These are phyloP conservation scores for Euptelea pleiosperma DNA, from an alignment of 164 flowering plant species.

Conservation along the genomic window DNA sequence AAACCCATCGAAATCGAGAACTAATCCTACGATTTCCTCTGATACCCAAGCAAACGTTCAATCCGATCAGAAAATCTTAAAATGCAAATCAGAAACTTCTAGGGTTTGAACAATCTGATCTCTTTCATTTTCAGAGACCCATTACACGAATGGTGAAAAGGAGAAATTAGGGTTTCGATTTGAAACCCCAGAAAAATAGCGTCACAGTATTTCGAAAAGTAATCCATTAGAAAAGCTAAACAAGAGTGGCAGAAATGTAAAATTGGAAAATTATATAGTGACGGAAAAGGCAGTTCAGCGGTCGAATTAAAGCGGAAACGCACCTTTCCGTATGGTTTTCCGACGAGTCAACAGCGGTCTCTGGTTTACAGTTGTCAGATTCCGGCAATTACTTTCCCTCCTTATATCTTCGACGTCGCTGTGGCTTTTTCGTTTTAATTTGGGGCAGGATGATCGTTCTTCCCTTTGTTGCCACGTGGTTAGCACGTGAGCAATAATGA, in stretches of 20 bases:
- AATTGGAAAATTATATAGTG: not conserved
- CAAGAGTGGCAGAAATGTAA: not conserved
- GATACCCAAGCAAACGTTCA: not conserved
- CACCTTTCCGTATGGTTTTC: not conserved
- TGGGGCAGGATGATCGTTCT: too few relatives aligned
- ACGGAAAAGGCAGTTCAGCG: too few relatives aligned
- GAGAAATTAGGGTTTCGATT: not conserved
- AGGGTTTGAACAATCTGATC: not conserved
- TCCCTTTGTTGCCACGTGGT: too few relatives aligned
- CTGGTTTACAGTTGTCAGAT: not conserved
- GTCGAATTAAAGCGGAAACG: not conserved
- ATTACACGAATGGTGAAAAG: not conserved
- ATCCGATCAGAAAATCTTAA: not conserved
- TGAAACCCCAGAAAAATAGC: not conserved
- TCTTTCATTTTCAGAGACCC: not conserved
- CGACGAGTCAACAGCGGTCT: not conserved
- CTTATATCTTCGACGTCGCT: not conserved
- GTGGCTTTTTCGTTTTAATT: too few relatives aligned
- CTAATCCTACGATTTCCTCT: not conserved
- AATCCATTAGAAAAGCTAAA: too few relatives aligned
- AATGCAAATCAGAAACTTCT: not conserved
- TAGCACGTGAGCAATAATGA: too few relatives aligned
- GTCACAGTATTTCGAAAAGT: not conserved
- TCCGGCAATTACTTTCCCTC: not conserved
- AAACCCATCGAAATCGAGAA: constrained; percentile 4